These are phyloP conservation scores for Phyllosticta ampelicida DNA, from an alignment of 2,329 filamentous ascomycete species.

Conservation along the genomic window DNA sequence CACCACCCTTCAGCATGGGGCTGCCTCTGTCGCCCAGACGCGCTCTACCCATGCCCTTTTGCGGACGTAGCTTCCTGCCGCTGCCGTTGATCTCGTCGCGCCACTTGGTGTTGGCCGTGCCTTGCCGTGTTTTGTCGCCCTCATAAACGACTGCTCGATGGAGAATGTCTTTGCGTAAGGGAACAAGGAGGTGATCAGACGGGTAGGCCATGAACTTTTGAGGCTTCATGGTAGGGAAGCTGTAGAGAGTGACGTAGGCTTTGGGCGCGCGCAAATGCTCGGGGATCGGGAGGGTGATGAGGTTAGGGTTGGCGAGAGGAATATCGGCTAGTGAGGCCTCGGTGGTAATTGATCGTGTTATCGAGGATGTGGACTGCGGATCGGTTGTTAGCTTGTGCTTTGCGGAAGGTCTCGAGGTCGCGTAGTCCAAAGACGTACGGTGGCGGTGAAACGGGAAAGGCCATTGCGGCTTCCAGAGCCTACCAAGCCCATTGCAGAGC, in stretches of 20 bases:
- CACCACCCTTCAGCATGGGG: slow-evolving; percentile 73
- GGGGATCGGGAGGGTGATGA: slow-evolving; percentile 17
- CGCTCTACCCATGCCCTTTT: slow-evolving; percentile 77
- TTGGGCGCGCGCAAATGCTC: slow-evolving; percentile 41
- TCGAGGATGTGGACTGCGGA: slow-evolving; percentile 4
- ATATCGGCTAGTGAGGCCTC: slow-evolving; percentile 18
- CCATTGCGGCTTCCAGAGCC: neutral
- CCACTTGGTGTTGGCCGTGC: slow-evolving; percentile 52
- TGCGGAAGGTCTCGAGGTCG: neutral
- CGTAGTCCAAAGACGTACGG: neutral
- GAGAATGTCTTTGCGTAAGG: slow-evolving; percentile 80
- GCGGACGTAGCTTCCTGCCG: slow-evolving; percentile 66
- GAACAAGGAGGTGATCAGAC: slow-evolving; percentile 72
- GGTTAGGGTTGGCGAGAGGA: slow-evolving; percentile 27
- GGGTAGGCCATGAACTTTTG: slow-evolving; percentile 66
- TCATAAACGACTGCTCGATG: slow-evolving; percentile 90
- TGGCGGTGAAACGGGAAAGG: neutral
- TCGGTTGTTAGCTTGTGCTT: neutral
- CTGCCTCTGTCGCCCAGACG: slow-evolving; percentile 73
- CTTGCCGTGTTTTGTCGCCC: slow-evolving; percentile 76
- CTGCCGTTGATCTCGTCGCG: slow-evolving; percentile 74
- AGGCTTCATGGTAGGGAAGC: slow-evolving; percentile 83
- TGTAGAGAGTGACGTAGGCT: slow-evolving; percentile 77
- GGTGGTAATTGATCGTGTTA: slow-evolving; percentile 20
- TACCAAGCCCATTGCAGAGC: slow-evolving; percentile 3